Evolutionary conservation across 495 filamentous ascomycete species (phyloP).

Genomic region (Trichodelitschia bisporula): DNA sequence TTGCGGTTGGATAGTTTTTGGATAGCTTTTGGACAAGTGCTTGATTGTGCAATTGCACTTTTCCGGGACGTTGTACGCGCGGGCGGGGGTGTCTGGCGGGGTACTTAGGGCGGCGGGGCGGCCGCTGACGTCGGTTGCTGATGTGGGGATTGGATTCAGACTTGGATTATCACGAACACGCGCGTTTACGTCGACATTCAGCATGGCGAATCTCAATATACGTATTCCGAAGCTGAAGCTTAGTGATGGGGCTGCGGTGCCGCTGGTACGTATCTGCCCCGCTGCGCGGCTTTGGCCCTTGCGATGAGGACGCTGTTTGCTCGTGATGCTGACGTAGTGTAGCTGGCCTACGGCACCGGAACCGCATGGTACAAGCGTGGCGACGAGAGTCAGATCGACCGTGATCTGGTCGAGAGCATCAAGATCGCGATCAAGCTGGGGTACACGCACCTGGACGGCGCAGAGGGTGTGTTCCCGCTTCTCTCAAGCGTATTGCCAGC

Average conservation of each 20-base stretch:
- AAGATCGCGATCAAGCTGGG: constrained; percentile 44
- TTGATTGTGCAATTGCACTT: no score
- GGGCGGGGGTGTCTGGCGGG: no score
- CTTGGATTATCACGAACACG: no score
- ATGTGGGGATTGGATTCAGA: no score
- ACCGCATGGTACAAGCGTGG: constrained; percentile 33
- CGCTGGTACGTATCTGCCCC: constrained; percentile 43
- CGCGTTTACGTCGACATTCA: no score
- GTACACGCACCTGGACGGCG: constrained; percentile 56
- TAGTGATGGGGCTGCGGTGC: constrained; percentile 49
- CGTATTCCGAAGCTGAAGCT: no score
- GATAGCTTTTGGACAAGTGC: no score
- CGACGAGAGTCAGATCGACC: constrained; percentile 19
- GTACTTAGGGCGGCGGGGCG: no score
- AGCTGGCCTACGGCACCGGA: constrained; percentile 54
- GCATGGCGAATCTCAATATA: no score
- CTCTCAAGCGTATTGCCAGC: neutral
- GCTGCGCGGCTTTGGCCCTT: neutral
- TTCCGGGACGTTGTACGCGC: no score
- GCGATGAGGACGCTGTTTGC: neutral
- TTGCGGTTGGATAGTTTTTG: no score
- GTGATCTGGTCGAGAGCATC: constrained; percentile 29
- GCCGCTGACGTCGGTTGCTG: no score
- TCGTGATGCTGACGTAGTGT: neutral
- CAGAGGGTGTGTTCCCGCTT: constrained; percentile 25